These are phyloP conservation scores for Gautieria morchelliformis DNA, from an alignment of 768 basidiomycete genomes.

Conservation along the genomic window DNA sequence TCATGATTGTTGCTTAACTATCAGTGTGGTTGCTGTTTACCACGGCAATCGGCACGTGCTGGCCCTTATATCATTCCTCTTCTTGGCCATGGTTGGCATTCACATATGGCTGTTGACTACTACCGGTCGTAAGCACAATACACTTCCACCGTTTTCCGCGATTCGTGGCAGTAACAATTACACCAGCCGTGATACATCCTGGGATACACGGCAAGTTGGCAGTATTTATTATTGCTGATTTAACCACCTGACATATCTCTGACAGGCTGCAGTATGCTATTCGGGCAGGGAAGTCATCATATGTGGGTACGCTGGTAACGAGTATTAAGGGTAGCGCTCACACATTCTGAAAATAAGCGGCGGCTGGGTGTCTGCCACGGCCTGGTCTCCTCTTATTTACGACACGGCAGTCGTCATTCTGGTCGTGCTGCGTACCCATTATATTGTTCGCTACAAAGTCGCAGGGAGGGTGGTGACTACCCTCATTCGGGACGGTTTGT, in stretches of 20 bases:
- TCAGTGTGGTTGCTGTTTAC: conserved; percentile 4
- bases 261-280: conserved; percentile 5
- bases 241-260: neutral
- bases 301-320: too few relatives aligned
- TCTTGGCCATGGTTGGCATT: neutral
- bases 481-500: conserved; percentile 1
- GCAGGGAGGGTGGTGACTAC: neutral
- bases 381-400: conserved; percentile 1
- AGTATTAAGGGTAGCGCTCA: neutral
- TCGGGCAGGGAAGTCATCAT: neutral
- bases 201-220: neutral
- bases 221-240: too few relatives aligned
- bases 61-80: neutral
- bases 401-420: conserved; percentile 4
- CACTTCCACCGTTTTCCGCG: neutral
- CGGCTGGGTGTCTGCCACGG: neutral
- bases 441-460: neutral
- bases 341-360: neutral
- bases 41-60: neutral
- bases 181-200: neutral
- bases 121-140: conserved; percentile 5
- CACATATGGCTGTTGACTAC: conserved; percentile 4
- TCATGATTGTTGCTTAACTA: neutral
- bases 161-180: neutral
- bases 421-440: neutral